These are phyloP conservation scores for Lycium ferocissimum DNA, from an alignment of 257 asterid genomes.

Conservation along the genomic window DNA sequence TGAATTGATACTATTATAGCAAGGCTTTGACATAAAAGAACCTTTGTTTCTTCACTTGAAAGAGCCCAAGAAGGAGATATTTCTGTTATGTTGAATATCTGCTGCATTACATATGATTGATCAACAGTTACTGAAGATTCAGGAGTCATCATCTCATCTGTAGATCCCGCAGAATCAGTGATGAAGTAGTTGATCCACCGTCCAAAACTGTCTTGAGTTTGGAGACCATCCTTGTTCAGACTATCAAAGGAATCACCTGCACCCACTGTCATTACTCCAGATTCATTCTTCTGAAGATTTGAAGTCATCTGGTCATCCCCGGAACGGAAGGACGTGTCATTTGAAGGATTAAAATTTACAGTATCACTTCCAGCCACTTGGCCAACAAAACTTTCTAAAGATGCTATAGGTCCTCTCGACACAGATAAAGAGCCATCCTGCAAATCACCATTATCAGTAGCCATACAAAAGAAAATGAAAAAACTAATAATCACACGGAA, in stretches of 20 bases:
- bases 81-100: conserved; percentile 68
- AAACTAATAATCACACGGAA: neutral
- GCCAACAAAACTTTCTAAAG: conserved; percentile 47
- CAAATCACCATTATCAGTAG: conserved; percentile 34
- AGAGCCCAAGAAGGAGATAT: conserved; percentile 83
- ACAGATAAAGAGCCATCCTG: conserved; percentile 56
- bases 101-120: conserved; percentile 47
- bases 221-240: conserved; percentile 52
- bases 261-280: conserved; percentile 45
- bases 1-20: conserved; percentile 23
- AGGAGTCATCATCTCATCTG: conserved; percentile 45
- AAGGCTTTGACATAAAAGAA: conserved; percentile 38
- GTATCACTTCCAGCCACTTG: conserved; percentile 48
- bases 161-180: conserved; percentile 66
- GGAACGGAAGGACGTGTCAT: conserved; percentile 47
- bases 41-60: conserved; percentile 92
- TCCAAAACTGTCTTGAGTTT: conserved; percentile 76
- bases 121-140: conserved; percentile 45
- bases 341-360: conserved; percentile 40
- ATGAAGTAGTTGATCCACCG: conserved; percentile 58
- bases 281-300: conserved; percentile 45
- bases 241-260: conserved; percentile 45
- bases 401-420: conserved; percentile 47
- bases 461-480: conserved; percentile 23
- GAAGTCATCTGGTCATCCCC: conserved; percentile 45